Percentiles rank a stretch among this genome's conserved stretches.
Conservation (phyloP, 2,329 filamentous ascomycete species). For the Neonectria coccinea region DNA sequence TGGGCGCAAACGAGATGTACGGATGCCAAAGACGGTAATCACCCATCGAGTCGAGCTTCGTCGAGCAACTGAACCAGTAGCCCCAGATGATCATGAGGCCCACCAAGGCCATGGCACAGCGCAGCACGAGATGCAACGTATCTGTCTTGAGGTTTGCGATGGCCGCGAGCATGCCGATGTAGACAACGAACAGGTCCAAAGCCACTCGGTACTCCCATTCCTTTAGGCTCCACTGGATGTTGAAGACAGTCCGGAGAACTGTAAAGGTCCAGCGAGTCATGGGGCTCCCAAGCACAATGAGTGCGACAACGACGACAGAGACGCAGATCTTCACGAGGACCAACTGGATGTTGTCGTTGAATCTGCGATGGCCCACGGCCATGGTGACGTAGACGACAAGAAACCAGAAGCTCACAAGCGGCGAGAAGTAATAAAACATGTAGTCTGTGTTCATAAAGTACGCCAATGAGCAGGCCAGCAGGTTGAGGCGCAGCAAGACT, state of each 20-base stretch:
- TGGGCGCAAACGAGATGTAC: conserved; percentile 65
- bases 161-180: conserved; percentile 64
- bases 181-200: conserved; percentile 68
- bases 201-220: conserved; percentile 63
- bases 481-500: conserved; percentile 68
- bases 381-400: conserved; percentile 66
- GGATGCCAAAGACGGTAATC: conserved; percentile 64
- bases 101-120: conserved; percentile 46
- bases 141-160: conserved; percentile 41
- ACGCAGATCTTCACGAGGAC: conserved; percentile 62
- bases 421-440: conserved; percentile 67
- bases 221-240: conserved; percentile 60
- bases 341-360: conserved; percentile 57
- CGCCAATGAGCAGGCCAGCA: conserved; percentile 63
- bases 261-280: conserved; percentile 38
- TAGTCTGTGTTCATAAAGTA: conserved; percentile 67
- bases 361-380: conserved; percentile 50
- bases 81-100: conserved; percentile 45
- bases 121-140: conserved; percentile 36
- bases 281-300: conserved; percentile 37
- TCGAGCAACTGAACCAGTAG: not conserved
- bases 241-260: conserved; percentile 55
- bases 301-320: conserved; percentile 54
- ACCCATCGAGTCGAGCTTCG: conserved; percentile 6
- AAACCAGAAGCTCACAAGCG: conserved; percentile 72